Percentiles rank a stretch among this genome's conserved stretches.
Conservation (phyloP, 192 early-diverging fungal species). For the Backusella westeae region DNA sequence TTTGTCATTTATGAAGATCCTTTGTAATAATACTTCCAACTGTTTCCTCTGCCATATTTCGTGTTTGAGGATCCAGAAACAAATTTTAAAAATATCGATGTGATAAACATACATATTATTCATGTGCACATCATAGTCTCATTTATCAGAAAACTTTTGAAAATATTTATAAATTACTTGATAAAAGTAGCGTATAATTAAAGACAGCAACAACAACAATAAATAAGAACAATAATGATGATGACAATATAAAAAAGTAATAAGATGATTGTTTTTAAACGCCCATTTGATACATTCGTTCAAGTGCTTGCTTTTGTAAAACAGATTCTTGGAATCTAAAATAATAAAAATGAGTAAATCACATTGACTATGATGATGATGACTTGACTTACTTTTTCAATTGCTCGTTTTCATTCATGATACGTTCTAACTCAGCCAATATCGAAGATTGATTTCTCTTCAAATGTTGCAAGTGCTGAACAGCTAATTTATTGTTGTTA, state of each 20-base stretch:
- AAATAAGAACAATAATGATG: too few relatives aligned
- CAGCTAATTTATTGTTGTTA: constrained; percentile 12
- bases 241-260: not conserved
- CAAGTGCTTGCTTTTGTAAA: constrained; percentile 33
- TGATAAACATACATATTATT: too few relatives aligned
- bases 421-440: constrained; percentile 26
- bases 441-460: constrained; percentile 33
- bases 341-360: not conserved
- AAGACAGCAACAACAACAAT: too few relatives aligned
- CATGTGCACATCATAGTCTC: too few relatives aligned
- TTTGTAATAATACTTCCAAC: too few relatives aligned
- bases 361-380: not conserved
- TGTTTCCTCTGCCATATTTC: too few relatives aligned
- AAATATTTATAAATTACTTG: too few relatives aligned
- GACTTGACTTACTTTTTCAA: constrained; percentile 15
- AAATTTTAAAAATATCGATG: too few relatives aligned
- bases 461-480: constrained; percentile 39
- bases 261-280: not conserved
- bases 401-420: constrained; percentile 18
- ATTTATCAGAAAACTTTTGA: too few relatives aligned
- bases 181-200: not conserved
- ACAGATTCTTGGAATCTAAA: constrained; percentile 33
- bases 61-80: too few relatives aligned
- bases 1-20: too few relatives aligned
- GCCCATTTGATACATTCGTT: constrained; percentile 31